These are phyloP conservation scores for Saitozyma podzolica DNA, from an alignment of 768 basidiomycete genomes.

Conservation along the genomic window DNA sequence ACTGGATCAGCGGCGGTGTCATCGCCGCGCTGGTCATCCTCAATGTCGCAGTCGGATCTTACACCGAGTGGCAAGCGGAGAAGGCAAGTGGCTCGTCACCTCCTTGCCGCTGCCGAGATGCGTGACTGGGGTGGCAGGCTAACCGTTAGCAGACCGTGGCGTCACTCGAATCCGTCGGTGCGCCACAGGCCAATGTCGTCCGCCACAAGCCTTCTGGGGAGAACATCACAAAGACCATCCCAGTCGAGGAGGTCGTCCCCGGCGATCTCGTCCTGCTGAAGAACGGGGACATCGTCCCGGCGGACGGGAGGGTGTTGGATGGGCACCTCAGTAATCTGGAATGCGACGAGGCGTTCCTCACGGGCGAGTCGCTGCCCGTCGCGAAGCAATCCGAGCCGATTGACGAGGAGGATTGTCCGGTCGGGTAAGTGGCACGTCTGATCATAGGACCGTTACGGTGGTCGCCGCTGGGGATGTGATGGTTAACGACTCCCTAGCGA, in stretches of 20 bases:
- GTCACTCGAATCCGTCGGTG: constrained; percentile 53
- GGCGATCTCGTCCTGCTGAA: constrained; percentile 57
- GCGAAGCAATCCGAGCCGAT: constrained; percentile 53
- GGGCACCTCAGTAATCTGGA: constrained; percentile 57
- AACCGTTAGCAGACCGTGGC: constrained; percentile 46
- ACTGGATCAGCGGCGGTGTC: constrained; percentile 60
- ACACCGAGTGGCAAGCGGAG: constrained; percentile 53
- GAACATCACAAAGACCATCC: constrained; percentile 26
- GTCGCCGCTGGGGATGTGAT: not conserved
- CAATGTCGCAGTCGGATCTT: constrained; percentile 50
- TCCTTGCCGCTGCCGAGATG: too few relatives aligned
- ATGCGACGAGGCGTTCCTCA: constrained; percentile 60
- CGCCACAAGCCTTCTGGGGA: constrained; percentile 26
- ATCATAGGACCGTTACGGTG: not conserved
- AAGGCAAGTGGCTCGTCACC: constrained; percentile 31
- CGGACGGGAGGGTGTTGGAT: constrained; percentile 56
- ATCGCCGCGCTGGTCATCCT: constrained; percentile 51
- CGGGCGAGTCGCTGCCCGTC: constrained; percentile 62
- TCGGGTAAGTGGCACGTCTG: constrained; percentile 30
- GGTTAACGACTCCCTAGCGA: constrained; percentile 22
- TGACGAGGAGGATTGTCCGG: constrained; percentile 45
- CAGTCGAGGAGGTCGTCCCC: constrained; percentile 50
- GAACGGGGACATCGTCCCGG: constrained; percentile 56
- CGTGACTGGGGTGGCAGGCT: too few relatives aligned
- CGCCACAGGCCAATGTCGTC: constrained; percentile 52